phyloP scores from a whole-genome alignment of 1,139 yeast genomes.

The Yamadazyma siamensis region DNA sequence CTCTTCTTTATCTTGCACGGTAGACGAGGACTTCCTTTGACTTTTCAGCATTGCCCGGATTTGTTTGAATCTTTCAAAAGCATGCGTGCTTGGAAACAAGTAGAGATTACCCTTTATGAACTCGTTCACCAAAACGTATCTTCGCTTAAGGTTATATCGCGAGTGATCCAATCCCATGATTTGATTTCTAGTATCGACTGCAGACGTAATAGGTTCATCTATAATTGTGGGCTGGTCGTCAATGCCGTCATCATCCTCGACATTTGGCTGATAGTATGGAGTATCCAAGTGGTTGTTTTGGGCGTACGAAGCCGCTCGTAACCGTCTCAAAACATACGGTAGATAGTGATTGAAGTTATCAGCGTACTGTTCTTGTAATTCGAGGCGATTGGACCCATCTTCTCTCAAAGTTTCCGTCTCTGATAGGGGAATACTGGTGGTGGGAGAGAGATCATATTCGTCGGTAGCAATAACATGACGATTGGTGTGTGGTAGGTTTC shows the following conservation, averaged over 20 bases:
- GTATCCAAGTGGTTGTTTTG: background rate
- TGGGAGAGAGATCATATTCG: conserved; percentile 25
- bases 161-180: conserved; percentile 17
- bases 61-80: conserved; percentile 30
- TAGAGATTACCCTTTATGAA: conserved; percentile 28
- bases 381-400: conserved; percentile 20
- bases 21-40: conserved; percentile 18
- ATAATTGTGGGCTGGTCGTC: conserved; percentile 24
- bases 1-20: conserved; percentile 21
- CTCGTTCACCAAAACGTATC: conserved; percentile 29
- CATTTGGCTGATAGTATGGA: no score
- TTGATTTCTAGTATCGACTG: conserved; percentile 2
- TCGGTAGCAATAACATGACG: conserved; percentile 1
- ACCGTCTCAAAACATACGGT: conserved; percentile 33
- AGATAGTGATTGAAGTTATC: conserved; percentile 38
- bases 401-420: conserved; percentile 24
- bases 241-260: conserved; percentile 7
- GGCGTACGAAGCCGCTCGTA: conserved; percentile 16
- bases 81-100: conserved; percentile 28
- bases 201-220: conserved; percentile 15
- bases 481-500: background rate
- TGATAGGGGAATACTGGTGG: conserved; percentile 18
- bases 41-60: conserved; percentile 23
- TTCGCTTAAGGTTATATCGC: conserved; percentile 26
- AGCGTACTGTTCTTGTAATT: conserved; percentile 32